Conservation (phyloP, 139 green algal species). For the Haematococcus lacustris region DNA sequence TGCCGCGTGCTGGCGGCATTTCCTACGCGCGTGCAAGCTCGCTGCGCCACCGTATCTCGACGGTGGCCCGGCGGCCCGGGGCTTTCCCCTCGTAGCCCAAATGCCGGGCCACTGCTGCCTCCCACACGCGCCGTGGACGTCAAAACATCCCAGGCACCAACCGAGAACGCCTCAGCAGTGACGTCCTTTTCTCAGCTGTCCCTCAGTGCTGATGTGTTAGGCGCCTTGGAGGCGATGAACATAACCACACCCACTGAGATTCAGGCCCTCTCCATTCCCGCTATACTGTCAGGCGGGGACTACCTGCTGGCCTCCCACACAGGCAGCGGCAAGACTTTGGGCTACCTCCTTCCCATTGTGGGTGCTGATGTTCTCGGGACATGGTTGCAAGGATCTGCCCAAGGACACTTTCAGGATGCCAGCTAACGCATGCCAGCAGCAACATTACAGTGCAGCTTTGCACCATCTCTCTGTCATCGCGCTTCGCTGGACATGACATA, state of each 20-base stretch:
- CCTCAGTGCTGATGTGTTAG: not conserved
- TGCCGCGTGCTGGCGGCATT: too few relatives aligned
- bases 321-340: slow-evolving; percentile 89
- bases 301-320: slow-evolving; percentile 85
- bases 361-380: not conserved
- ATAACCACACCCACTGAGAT: not conserved
- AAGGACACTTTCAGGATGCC: not conserved
- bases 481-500: too few relatives aligned
- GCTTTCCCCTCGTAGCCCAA: too few relatives aligned
- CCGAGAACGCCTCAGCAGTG: too few relatives aligned
- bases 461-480: not conserved
- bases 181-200: too few relatives aligned
- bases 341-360: slow-evolving; percentile 91
- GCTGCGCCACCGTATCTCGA: too few relatives aligned
- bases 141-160: too few relatives aligned
- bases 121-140: too few relatives aligned
- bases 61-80: too few relatives aligned
- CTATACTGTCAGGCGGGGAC: slow-evolving; percentile 49
- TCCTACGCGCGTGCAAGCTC: too few relatives aligned
- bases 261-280: slow-evolving; percentile 50
- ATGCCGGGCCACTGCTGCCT: too few relatives aligned
- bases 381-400: not conserved
- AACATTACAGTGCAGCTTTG: not conserved
- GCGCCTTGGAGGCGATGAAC: not conserved
- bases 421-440: not conserved